Evolutionary conservation across 352 stramenopile species (phyloP).

Genomic region (Pelagophyceae sp.): DNA sequence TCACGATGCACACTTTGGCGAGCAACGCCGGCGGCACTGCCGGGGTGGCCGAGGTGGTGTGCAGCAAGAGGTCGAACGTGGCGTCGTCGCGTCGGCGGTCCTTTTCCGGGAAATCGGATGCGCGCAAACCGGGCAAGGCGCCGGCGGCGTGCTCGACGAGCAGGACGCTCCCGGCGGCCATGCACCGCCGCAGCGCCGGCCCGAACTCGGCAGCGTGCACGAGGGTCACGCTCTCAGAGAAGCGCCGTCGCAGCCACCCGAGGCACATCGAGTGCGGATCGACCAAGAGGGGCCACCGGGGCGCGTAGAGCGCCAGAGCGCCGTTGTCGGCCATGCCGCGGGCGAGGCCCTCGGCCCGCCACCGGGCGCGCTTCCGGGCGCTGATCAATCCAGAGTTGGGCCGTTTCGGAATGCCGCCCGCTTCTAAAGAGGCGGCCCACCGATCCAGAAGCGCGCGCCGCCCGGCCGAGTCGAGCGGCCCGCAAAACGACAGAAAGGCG

Average conservation of each 20-base stretch:
- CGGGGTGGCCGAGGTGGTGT: slow-evolving; percentile 83
- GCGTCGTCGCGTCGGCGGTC: slow-evolving; percentile 53
- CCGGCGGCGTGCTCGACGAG: slow-evolving; percentile 78
- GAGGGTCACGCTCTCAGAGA: neutral
- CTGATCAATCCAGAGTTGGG: no score
- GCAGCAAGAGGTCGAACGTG: slow-evolving; percentile 70
- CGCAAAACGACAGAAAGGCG: slow-evolving; percentile 79
- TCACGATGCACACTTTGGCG: slow-evolving; percentile 76
- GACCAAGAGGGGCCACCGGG: slow-evolving; percentile 69
- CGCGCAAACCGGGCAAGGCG: slow-evolving; percentile 68
- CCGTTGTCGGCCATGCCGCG: slow-evolving; percentile 78
- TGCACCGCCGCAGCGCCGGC: slow-evolving; percentile 55
- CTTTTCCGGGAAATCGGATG: slow-evolving; percentile 66
- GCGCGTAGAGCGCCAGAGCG: slow-evolving; percentile 65
- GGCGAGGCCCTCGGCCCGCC: slow-evolving; percentile 65
- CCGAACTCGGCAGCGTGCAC: slow-evolving; percentile 55
- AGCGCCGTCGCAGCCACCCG: slow-evolving; percentile 54
- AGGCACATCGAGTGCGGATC: slow-evolving; percentile 79
- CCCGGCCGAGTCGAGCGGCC: slow-evolving; percentile 23
- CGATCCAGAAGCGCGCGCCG: slow-evolving; percentile 42
- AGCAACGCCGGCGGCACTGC: slow-evolving; percentile 78
- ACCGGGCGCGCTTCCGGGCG: slow-evolving; percentile 73
- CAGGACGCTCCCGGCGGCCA: slow-evolving; percentile 63
- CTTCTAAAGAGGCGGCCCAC: no score
- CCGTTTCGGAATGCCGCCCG: no score